Evolutionary conservation across 1,284 basidiomycete genomes (phyloP), one percentile per base, ranked within the genome.

Genomic region (Cryptococcus floricola): DNA sequence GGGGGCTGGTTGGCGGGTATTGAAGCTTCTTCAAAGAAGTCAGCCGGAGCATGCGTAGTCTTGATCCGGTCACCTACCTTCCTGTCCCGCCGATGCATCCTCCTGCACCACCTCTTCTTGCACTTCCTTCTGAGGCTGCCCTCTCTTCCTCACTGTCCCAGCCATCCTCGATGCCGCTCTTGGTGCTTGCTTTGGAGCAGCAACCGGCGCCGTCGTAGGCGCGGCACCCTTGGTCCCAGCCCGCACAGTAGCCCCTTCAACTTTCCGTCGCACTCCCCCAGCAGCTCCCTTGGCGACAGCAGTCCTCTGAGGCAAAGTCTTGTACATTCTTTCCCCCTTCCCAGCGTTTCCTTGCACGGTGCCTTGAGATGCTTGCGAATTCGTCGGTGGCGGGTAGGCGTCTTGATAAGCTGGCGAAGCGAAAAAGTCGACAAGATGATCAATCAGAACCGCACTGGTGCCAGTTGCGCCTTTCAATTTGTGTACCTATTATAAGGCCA

Each of bases 391-490:
- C n/a, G 47, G 58, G 48, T 45, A 53, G 16, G 57, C 49, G 46
- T 50, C 46, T 13, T 37, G 31, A 42, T 66, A 70, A 4, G 53
- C 56, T 0, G 70, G 53, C 2, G 70, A 71, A 16, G 53, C 50
- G 31, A 70, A 75, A 53, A 59, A 67, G 10, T 58, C 52, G 6
- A 70, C 57, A 6, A 75, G 64, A 0, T 53, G 43, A 10, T 73
- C 65, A 16, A 72, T 57, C 2, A 75, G 54, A 9, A 61, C 59
- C 10, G 66, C 64, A 0, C 68, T 67, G 44, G 66, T 69, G 37
- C 67, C 66, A 48, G 74, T 75, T 25, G 73, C 71, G 3, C 73
- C 73, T 60, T 70, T 73, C 25, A 75, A 60, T 14, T 69, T 67
- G 49, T 75, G 68, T 5, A 69, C 68, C 73, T 74, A 28, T 34